Evolutionary conservation across 768 basidiomycete species (phyloP), one percentile per base, ranked within the genome.

Genomic region (Termitomyces eurrhizus): DNA sequence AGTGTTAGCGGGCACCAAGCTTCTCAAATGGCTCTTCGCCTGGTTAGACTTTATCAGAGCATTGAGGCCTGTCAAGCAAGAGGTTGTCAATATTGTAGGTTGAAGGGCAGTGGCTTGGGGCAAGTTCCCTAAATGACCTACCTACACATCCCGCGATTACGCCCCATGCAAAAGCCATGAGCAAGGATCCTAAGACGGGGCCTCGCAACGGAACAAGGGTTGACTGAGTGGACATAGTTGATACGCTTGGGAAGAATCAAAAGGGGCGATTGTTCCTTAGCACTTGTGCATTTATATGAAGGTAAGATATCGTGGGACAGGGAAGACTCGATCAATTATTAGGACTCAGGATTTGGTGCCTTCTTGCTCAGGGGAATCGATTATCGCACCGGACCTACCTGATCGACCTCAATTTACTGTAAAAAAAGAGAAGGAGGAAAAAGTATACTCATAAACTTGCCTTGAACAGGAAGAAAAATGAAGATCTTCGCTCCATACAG

Each of bases 31-130:
- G 35, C 65, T 66, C 64, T 80, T 75, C 58, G 73, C 61, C 50
- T 75, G 68, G 63, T 80, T 75, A 14, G 80, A 76, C 62, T 77
- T 76, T 59, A 79, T 72, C 51, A 77, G 60, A 8, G 78, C 76
- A 62, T 77, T 79, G 35, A 80, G 71, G 42, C 73, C 78, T 80
- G 49, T 37, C 33, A 36, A 60, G 32, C 8, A 39, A 58, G 24
- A 24, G 42, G 13, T n/a, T 4, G 16, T 21, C 16, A 37, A 0
- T 21, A 42, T 16, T 14, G 14, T 41, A 12, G 33, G 13, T 33
- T 42, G 41, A 21, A 33, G 6, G 32, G n/a, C 21, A 37, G 14
- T 4, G 35, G 21, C 16, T 18, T 39, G 21, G 21, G 21, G 7
- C 7, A 44, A 29, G 11, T 14, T 7, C 26, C 4, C 12, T 21